Conservation (phyloP, 2,329 filamentous ascomycete species). For the Aspergillus novofumigatus region DNA sequence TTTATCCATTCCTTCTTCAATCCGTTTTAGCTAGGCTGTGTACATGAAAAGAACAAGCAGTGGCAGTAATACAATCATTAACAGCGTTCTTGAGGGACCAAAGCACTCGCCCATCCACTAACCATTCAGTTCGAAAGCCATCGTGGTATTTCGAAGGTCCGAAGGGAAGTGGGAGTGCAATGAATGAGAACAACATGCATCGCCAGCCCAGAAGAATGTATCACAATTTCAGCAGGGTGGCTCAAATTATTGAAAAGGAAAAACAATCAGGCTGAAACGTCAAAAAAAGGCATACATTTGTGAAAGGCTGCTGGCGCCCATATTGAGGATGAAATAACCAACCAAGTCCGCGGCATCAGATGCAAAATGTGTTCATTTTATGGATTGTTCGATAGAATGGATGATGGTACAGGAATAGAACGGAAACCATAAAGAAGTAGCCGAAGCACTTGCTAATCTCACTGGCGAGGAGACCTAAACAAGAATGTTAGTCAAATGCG, state of each 20-base stretch:
- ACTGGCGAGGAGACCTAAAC: conserved; percentile 40
- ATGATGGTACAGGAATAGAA: conserved; percentile 39
- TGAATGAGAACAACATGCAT: conserved; percentile 14
- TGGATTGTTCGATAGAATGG: conserved; percentile 22
- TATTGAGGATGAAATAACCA: conserved; percentile 35
- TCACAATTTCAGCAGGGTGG: conserved; percentile 30
- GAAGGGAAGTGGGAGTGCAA: neutral
- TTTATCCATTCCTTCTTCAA: neutral
- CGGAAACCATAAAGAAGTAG: conserved; percentile 18
- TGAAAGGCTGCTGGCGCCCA: conserved; percentile 26
- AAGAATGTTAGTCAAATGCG: conserved; percentile 12
- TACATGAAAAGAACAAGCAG: conserved; percentile 28
- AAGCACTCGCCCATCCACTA: neutral
- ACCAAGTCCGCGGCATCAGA: conserved; percentile 35
- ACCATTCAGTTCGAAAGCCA: conserved; percentile 18
- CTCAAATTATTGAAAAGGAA: conserved; percentile 19
- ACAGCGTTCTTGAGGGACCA: conserved; percentile 21
- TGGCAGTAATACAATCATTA: conserved; percentile 18
- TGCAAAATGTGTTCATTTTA: conserved; percentile 35
- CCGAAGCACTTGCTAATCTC: conserved; percentile 22
- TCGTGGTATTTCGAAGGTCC: conserved; percentile 22
- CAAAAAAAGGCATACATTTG: conserved; percentile 31
- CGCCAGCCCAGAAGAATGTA: conserved; percentile 24
- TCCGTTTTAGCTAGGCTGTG: conserved; percentile 19
- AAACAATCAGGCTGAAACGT: conserved; percentile 15